phyloP scores from a whole-genome alignment of 2,329 filamentous ascomycete genomes.

The Aspergillus caelatus region DNA sequence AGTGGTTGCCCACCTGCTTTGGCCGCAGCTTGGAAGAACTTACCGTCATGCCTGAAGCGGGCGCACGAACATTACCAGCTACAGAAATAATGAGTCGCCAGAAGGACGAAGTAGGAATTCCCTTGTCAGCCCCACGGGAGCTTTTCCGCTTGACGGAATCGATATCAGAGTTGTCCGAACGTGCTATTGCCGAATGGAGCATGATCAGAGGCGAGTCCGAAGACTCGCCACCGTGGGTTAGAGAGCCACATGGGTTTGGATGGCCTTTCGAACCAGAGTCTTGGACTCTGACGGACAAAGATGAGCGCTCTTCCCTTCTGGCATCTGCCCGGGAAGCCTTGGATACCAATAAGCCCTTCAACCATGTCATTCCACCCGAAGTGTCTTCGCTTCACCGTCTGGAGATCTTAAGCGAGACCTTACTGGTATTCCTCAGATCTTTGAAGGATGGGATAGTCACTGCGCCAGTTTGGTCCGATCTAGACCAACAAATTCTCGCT shows the following conservation, averaged over 20 bases:
- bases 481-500: slow-evolving; percentile 61
- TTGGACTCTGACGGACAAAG: slow-evolving; percentile 47
- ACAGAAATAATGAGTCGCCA: slow-evolving; percentile 34
- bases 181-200: slow-evolving; percentile 64
- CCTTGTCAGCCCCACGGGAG: slow-evolving; percentile 83
- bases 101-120: slow-evolving; percentile 41
- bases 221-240: slow-evolving; percentile 54
- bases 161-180: slow-evolving; percentile 63
- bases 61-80: slow-evolving; percentile 68
- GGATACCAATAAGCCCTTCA: slow-evolving; percentile 68
- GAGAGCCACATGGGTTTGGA: slow-evolving; percentile 45
- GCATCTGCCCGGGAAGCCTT: slow-evolving; percentile 64
- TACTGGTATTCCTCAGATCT: slow-evolving; percentile 73
- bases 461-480: slow-evolving; percentile 67
- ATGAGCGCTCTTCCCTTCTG: slow-evolving; percentile 48
- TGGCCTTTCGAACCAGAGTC: slow-evolving; percentile 64
- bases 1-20: slow-evolving; percentile 81
- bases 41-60: slow-evolving; percentile 76
- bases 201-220: slow-evolving; percentile 54
- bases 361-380: slow-evolving; percentile 64
- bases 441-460: slow-evolving; percentile 81
- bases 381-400: slow-evolving; percentile 68
- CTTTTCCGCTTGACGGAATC: slow-evolving; percentile 86
- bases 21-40: slow-evolving; percentile 86
- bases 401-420: slow-evolving; percentile 71